These are phyloP conservation scores for Rhododendron kiyosumense DNA, from an alignment of 148 eudicot genomes.

Conservation along the genomic window DNA sequence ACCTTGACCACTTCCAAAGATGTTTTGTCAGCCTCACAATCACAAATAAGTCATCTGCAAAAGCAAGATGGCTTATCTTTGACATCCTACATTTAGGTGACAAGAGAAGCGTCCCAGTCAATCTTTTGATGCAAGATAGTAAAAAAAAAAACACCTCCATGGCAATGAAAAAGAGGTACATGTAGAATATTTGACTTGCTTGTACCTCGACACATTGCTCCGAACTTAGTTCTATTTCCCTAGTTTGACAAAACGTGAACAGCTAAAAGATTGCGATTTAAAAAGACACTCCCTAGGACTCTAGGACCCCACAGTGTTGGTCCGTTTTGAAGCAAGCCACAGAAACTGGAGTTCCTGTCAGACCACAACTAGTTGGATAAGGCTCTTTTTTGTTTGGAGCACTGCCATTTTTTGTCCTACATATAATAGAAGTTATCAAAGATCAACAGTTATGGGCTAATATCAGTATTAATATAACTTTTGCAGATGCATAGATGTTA, in stretches of 20 bases:
- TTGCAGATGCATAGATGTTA: slow-evolving; percentile 86
- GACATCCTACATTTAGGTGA: not conserved
- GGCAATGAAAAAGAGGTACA: not conserved
- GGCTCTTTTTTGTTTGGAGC: not conserved
- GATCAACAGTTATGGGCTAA: not conserved
- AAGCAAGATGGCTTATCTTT: not conserved
- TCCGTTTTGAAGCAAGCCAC: not conserved
- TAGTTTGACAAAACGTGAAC: not conserved
- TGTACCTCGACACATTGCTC: not conserved
- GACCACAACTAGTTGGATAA: not conserved
- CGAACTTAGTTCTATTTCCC: not conserved
- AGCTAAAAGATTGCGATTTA: not conserved
- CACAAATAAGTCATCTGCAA: not conserved
- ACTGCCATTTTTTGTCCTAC: not conserved
- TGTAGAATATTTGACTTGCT: not conserved
- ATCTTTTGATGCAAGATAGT: not conserved
- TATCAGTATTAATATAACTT: not conserved
- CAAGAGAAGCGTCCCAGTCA: not conserved
- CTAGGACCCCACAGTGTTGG: not conserved
- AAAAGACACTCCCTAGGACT: not conserved
- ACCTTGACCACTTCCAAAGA: not conserved
- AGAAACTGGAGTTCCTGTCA: not conserved
- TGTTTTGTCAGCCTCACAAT: not conserved
- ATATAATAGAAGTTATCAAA: not conserved
- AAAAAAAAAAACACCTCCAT: not conserved